phyloP scores from a whole-genome alignment of 75 land plant species.

The Pinus tabuliformis region DNA sequence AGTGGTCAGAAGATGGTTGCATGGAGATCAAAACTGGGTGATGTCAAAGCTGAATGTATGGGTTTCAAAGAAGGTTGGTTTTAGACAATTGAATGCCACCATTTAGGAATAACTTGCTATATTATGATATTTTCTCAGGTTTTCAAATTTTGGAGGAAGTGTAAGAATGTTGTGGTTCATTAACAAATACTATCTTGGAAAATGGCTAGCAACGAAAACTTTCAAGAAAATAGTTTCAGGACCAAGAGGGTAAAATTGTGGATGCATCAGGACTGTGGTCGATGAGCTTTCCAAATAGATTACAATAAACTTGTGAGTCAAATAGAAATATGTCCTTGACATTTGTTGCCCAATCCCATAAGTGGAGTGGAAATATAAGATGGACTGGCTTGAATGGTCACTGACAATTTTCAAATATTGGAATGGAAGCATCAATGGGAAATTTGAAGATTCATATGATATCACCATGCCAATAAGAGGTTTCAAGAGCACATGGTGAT shows the following conservation, averaged over 20 bases:
- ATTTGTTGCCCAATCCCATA: constrained; percentile 15
- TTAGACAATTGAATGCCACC: constrained; percentile 9
- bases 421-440: constrained; percentile 24
- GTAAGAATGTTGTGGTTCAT: background rate
- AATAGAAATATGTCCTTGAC: constrained; percentile 17
- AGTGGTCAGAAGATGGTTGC: background rate
- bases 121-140: background rate
- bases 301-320: constrained; percentile 27
- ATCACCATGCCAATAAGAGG: constrained; percentile 16
- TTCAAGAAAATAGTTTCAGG: background rate
- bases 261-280: background rate
- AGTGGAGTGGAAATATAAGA: constrained; percentile 15
- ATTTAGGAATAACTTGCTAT: background rate
- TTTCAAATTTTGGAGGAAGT: background rate
- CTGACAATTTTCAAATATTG: constrained; percentile 10
- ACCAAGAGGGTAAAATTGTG: too few relatives aligned
- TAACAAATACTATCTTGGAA: background rate
- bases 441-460: constrained; percentile 42
- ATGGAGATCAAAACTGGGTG: constrained; percentile 10
- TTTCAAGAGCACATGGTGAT: background rate
- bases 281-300: constrained; percentile 27
- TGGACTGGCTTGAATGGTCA: constrained; percentile 27
- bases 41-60: constrained; percentile 8
- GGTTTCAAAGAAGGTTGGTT: background rate
- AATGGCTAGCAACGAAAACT: background rate